Conservation (phyloP, 1,284 basidiomycete species). For the Malassezia slooffiae region DNA sequence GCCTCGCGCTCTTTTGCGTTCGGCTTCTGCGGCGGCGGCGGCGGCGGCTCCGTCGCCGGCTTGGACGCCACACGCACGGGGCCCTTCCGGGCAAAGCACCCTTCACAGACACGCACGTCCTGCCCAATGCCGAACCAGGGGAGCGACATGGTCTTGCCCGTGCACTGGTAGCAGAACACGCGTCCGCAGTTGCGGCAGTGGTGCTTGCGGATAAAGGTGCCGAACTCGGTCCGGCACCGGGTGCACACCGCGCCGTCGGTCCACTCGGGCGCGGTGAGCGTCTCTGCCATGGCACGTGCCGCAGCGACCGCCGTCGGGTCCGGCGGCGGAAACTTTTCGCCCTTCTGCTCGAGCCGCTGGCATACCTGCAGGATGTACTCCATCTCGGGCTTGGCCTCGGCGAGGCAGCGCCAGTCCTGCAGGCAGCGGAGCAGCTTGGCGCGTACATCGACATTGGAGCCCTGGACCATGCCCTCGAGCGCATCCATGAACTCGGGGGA, state of each 20-base stretch:
- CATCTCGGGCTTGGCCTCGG: conserved; percentile 61
- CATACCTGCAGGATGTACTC: conserved; percentile 42
- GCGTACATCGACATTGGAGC: conserved; percentile 68
- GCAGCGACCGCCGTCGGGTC: conserved; percentile 55
- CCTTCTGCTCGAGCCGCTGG: conserved; percentile 47
- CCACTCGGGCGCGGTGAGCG: conserved; percentile 69
- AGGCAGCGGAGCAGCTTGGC: conserved; percentile 65
- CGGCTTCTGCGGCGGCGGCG: neutral
- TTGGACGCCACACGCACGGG: neutral
- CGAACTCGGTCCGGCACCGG: conserved; percentile 79
- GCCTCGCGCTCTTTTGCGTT: neutral
- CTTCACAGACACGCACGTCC: conserved; percentile 87
- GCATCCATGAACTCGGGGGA: conserved; percentile 90
- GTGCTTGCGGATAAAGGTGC: conserved; percentile 93
- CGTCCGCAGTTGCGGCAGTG: conserved; percentile 97
- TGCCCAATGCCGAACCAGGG: conserved; percentile 90
- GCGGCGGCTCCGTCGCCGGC: conserved; percentile 1
- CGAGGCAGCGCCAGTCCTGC: conserved; percentile 86
- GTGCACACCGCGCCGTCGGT: conserved; percentile 89
- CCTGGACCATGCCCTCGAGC: conserved; percentile 67
- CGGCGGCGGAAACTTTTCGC: conserved; percentile 70
- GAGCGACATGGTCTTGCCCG: conserved; percentile 68
- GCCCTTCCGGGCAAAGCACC: conserved; percentile 52
- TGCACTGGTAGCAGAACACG: conserved; percentile 90
- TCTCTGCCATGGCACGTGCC: conserved; percentile 38